These are phyloP conservation scores for Phaeosphaeriaceae sp. DNA, from an alignment of 2,329 filamentous ascomycete species.

Conservation along the genomic window DNA sequence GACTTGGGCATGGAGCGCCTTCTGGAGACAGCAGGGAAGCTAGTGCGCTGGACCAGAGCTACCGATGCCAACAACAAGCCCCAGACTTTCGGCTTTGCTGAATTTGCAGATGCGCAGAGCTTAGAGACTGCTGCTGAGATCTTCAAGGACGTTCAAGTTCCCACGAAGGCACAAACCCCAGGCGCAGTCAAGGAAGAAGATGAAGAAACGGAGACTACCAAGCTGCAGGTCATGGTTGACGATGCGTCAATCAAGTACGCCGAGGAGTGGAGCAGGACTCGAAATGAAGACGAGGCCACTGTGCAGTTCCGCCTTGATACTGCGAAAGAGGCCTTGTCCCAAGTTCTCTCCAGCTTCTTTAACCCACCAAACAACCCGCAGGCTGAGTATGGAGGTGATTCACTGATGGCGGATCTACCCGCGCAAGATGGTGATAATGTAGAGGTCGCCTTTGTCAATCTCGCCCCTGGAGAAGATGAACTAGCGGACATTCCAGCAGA, in stretches of 20 bases:
- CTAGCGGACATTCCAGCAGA: constrained; percentile 93
- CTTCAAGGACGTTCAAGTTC: constrained; percentile 80
- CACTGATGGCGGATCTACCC: constrained; percentile 68
- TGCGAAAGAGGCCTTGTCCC: constrained; percentile 71
- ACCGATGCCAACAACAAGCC: constrained; percentile 80
- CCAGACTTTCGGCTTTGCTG: constrained; percentile 90
- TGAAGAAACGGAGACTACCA: constrained; percentile 67
- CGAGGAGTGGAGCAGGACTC: constrained; percentile 76
- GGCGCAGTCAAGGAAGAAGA: constrained; percentile 52
- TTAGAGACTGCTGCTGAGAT: constrained; percentile 85
- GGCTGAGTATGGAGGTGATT: constrained; percentile 69
- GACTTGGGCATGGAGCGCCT: constrained; percentile 82
- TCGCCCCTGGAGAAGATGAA: constrained; percentile 80
- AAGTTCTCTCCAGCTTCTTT: constrained; percentile 73
- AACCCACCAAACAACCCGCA: constrained; percentile 60
- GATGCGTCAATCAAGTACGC: constrained; percentile 82
- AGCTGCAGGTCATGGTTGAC: constrained; percentile 75
- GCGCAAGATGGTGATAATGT: constrained; percentile 65
- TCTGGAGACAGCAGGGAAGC: constrained; percentile 74
- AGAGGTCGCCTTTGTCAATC: constrained; percentile 87
- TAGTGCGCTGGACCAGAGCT: constrained; percentile 85
- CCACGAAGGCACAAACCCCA: constrained; percentile 73
- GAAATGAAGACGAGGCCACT: constrained; percentile 67
- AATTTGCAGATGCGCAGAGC: constrained; percentile 91
- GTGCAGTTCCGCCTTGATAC: constrained; percentile 72